Base-by-base conservation (phyloP, 495 filamentous ascomycete genomes). In the Oleoguttula mirabilis region DNA sequence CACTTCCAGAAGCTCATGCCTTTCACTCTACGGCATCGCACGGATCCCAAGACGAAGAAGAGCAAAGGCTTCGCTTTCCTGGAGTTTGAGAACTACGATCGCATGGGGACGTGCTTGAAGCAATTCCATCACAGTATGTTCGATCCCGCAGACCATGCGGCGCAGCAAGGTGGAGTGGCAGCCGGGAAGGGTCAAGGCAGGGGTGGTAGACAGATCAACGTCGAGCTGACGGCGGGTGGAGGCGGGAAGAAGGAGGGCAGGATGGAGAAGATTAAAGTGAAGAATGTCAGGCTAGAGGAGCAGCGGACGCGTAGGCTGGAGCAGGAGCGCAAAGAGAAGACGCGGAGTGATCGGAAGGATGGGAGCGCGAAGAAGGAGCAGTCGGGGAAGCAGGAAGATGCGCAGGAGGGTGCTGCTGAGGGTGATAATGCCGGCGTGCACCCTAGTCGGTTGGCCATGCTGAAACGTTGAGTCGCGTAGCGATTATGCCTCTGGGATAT, bases 51-150 rank as follows among this genome's bases (percentile, higher is more conserved):
- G 31, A 70, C 79, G 38, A 63, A 59, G 21, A 82, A 80, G 48
- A 83, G 77, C 46, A 86, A 84, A 51, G 90, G 90, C 22, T 82
- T 80, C 48, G 90, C 85, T 3, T 98, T 98, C 61, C 67, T 98
- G 45, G 90, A 98, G 63, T 96, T 98, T 52, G 80, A 77, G 44
- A 66, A 74, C 35, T 94, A 76, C 65, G 85, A 94, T 63, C 76
- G 79, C 57, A 93, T 96, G 87, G 82, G 93, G 70, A 88, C 84
- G 35, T 92, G 84, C 54, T 68, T 98, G 50, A 80, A 83, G 59
- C 70, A 83, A 36, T 84, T 85, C 59, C 88, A 98, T 62, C 86
- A 94, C 62, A 82, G 76, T 45, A 71, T 64, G 36, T 94, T 96
- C 56, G 71, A 84, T 34, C 52, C 52, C 17, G 48, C 24, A 1